Evolutionary conservation across 371 early-diverging fungal genomes (phyloP).

Genomic region (Entomophthora muscae): DNA sequence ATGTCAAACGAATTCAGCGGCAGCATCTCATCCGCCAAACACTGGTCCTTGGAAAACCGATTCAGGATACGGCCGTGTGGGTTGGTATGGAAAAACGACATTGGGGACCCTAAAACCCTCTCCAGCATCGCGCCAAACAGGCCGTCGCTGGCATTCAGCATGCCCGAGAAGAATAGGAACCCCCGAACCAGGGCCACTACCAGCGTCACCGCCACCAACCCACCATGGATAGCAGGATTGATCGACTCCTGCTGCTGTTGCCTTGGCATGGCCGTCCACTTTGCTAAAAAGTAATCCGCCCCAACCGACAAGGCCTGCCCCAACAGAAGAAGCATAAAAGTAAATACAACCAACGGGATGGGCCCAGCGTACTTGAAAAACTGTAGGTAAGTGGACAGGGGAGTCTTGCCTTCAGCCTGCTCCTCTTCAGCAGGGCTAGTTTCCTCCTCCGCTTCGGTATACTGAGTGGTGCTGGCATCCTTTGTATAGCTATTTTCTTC

Average conservation of each 20-base stretch:
- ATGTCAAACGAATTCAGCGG: conserved; percentile 15
- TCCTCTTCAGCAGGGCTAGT: not conserved
- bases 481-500: conserved; percentile 13
- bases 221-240: conserved; percentile 30
- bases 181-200: conserved; percentile 20
- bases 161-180: conserved; percentile 16
- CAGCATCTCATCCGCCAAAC: conserved; percentile 43
- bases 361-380: not conserved
- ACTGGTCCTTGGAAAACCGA: conserved; percentile 52
- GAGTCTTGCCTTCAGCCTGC: conserved; percentile 1
- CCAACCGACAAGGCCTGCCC: conserved; percentile 2
- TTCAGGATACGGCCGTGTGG: conserved; percentile 57
- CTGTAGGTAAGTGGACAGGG: not conserved
- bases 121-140: conserved; percentile 25
- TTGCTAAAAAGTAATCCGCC: not conserved
- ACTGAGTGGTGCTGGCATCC: not conserved
- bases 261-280: not conserved
- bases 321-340: not conserved
- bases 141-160: conserved; percentile 16
- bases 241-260: conserved; percentile 12
- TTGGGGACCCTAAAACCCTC: conserved; percentile 36
- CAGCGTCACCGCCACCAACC: conserved; percentile 17
- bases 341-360: not conserved
- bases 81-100: conserved; percentile 57
- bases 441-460: conserved; percentile 17